Base-by-base conservation (phyloP, 2,329 filamentous ascomycete species). In the Grosmannia huntii region DNA sequence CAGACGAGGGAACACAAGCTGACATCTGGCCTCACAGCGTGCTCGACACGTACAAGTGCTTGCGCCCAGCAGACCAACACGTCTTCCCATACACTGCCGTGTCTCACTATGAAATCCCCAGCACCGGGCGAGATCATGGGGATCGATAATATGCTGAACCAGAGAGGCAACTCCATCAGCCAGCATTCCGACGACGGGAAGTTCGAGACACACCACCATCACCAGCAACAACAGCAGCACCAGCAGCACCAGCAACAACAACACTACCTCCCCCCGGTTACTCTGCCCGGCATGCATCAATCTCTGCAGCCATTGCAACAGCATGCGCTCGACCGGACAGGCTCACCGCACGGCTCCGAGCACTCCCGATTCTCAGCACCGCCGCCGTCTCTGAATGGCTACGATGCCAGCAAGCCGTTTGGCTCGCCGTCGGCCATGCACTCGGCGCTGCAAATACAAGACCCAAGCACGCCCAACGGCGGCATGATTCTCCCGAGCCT, bases 341-440 rank as follows among this genome's bases (percentile, higher is more conserved):
- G 74, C 63, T 83, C 80, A 7, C 79, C 80, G 11, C 80, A 83
- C 68, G 79, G 79, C 58, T 83, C 80, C 16, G 80, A 83, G 63
- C 76, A 79, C 67, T 82, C 79, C 5, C 75, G 78, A 60, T 81
- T 80, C 66, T 81, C 79, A 2, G 74, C 71, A 48, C 75, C 68
- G 49, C 74, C 68, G 6, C 62, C 66, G 4, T 58, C 60, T 5
- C 66, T 75, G 61, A 73, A 76, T 65, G 74, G 72, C 59, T 71
- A 78, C 63, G 70, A 72, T 19, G 65, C 65, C 38, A 61, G 62
- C 23, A 71, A 77, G 60, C 71, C 76, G 1, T 83, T 81, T 63
- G 76, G 76, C 55, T 82, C 80, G 7, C 79, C 80, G 2, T 72
- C 61, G 0, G 60, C 56, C 49, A 80, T 83, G 77, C 75, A 77